Conservation (phyloP, 805 yeast genomes). For the Saccharomycopsis guyanensis region DNA sequence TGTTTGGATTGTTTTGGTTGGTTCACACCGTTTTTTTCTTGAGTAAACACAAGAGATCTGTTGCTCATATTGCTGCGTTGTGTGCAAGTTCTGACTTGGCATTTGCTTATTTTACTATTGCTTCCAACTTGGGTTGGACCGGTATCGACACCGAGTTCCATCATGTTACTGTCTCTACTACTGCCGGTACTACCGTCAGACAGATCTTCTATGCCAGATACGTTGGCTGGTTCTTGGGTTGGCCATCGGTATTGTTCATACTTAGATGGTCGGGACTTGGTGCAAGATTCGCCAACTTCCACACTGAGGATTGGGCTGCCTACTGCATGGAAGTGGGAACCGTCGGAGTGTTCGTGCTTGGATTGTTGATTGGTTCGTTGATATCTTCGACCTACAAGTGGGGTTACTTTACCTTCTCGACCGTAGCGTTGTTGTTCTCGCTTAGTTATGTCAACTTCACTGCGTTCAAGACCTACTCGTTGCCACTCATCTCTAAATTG, state of each 20-base stretch:
- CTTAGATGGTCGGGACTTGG: slow-evolving; percentile 28
- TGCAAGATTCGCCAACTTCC: slow-evolving; percentile 25
- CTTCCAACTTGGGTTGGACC: slow-evolving; percentile 53
- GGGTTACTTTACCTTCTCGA: slow-evolving; percentile 60
- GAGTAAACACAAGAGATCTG: slow-evolving; percentile 30
- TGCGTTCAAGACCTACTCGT: slow-evolving; percentile 7
- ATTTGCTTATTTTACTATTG: slow-evolving; percentile 46
- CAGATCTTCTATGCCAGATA: slow-evolving; percentile 50
- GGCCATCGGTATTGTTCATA: slow-evolving; percentile 36
- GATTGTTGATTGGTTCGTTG: slow-evolving; percentile 49
- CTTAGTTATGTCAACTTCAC: slow-evolving; percentile 22
- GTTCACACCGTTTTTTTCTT: slow-evolving; percentile 25
- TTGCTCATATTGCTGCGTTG: slow-evolving; percentile 35
- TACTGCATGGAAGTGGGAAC: slow-evolving; percentile 36
- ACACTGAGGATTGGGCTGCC: slow-evolving; percentile 30
- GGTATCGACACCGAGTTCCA: slow-evolving; percentile 39
- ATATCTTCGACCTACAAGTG: slow-evolving; percentile 52
- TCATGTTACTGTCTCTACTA: slow-evolving; percentile 33
- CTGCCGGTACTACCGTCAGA: slow-evolving; percentile 32
- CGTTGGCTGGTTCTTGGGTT: slow-evolving; percentile 50
- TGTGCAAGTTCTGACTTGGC: slow-evolving; percentile 35
- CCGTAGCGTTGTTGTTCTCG: slow-evolving; percentile 35
- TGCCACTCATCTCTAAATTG: slow-evolving; percentile 10
- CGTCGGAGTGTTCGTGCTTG: slow-evolving; percentile 43
- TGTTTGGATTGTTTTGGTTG: slow-evolving; percentile 36